Percentiles rank a stretch among this genome's conserved stretches.
Conservation (phyloP, 1,139 yeast genomes). For the Yamadazyma friedrichii region DNA sequence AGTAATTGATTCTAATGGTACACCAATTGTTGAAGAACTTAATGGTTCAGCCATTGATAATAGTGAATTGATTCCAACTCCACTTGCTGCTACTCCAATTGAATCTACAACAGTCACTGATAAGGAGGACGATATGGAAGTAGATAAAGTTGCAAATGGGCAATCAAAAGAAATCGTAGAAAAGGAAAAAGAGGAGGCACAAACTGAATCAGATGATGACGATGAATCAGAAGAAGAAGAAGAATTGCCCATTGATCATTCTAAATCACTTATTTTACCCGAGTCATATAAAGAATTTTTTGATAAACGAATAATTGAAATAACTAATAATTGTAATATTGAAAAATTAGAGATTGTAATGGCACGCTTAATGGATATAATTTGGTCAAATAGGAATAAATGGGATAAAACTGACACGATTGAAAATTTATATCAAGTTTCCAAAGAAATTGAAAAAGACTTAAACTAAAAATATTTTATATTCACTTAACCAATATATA, state of each 20-base stretch:
- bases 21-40: not conserved
- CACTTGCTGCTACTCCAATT: not conserved
- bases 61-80: not conserved
- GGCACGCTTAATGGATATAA: constrained; percentile 68
- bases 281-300: constrained; percentile 18
- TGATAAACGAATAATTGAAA: constrained; percentile 21
- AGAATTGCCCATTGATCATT: constrained; percentile 18
- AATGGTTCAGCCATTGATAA: no score
- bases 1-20: constrained; percentile 5
- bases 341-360: constrained; percentile 72
- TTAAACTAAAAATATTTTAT: constrained; percentile 3
- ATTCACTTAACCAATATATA: not conserved
- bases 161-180: not conserved
- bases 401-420: constrained; percentile 63
- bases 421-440: constrained; percentile 23
- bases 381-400: constrained; percentile 66
- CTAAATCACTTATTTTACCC: constrained; percentile 18
- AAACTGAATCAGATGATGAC: no score
- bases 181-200: not conserved
- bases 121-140: constrained; percentile 3
- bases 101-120: constrained; percentile 3
- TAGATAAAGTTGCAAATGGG: not conserved
- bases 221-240: constrained; percentile 25
- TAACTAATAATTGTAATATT: constrained; percentile 55
- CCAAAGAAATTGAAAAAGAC: constrained; percentile 14